A percentile compares a stretch with the other conserved stretches of the same genome.
Evolutionary conservation across 2,329 filamentous ascomycete species (phyloP).

Genomic region (Stachybotrys elegans): DNA sequence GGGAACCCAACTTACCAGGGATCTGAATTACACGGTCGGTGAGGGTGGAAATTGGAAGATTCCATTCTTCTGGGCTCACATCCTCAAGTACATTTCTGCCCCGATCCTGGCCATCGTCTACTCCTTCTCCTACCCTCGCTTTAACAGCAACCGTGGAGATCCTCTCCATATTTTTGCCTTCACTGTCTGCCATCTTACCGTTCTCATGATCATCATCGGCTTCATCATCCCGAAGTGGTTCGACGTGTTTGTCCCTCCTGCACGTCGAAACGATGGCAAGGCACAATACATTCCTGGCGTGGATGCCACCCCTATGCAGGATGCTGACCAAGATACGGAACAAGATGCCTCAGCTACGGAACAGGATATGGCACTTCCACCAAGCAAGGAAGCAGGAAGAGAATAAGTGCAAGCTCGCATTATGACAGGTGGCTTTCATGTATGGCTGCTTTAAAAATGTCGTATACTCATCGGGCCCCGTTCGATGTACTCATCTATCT

Average conservation of each 20-base stretch:
- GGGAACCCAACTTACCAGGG: conserved; percentile 47
- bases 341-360: no score
- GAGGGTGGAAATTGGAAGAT: conserved; percentile 45
- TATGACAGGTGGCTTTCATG: no score
- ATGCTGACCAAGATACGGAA: no score
- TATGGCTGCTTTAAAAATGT: no score
- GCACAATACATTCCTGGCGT: not conserved
- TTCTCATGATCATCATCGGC: not conserved
- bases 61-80: conserved; percentile 37
- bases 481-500: no score
- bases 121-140: conserved; percentile 37
- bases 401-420: no score
- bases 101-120: conserved; percentile 41
- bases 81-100: conserved; percentile 38
- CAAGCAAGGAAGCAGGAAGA: no score
- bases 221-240: not conserved
- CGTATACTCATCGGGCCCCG: no score
- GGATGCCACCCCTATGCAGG: no score
- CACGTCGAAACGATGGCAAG: not conserved
- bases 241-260: not conserved
- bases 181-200: not conserved
- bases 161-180: not conserved
- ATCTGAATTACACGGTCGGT: conserved; percentile 44
- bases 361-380: no score
- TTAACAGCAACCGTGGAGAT: conserved; percentile 7